Conservation (phyloP, 192 early-diverging fungal genomes). For the Coemansia biformis region DNA sequence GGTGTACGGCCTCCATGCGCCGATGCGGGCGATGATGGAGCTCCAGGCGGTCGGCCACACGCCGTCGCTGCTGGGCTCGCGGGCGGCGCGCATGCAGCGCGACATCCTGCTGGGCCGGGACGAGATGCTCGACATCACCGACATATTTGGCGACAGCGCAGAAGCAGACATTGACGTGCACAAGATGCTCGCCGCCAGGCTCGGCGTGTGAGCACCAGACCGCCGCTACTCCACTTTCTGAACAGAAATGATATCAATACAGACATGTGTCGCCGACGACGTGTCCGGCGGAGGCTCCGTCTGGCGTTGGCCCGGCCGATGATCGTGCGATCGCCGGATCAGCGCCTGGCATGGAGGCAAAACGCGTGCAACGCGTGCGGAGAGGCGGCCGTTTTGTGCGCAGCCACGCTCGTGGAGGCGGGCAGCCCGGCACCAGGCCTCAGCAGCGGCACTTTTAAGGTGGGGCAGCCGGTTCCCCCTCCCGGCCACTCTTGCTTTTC, state of each 20-base stretch:
- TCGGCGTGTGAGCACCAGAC: constrained; percentile 8
- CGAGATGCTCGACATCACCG: constrained; percentile 83
- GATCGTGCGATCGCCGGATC: too few relatives aligned
- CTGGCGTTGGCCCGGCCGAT: too few relatives aligned
- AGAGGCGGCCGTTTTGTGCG: neutral
- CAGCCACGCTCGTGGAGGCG: too few relatives aligned
- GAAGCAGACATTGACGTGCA: constrained; percentile 21
- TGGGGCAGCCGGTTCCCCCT: too few relatives aligned
- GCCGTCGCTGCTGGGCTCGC: constrained; percentile 17
- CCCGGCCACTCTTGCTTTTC: too few relatives aligned
- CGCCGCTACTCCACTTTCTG: neutral
- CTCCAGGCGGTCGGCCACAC: constrained; percentile 51
- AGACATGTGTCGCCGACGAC: too few relatives aligned
- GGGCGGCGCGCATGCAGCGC: constrained; percentile 52
- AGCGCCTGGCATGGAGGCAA: neutral
- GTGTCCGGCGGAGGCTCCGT: too few relatives aligned
- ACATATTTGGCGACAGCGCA: constrained; percentile 67
- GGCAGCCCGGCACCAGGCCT: too few relatives aligned
- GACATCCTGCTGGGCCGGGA: constrained; percentile 89
- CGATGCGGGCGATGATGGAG: constrained; percentile 91
- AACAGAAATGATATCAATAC: too few relatives aligned
- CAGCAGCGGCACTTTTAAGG: too few relatives aligned
- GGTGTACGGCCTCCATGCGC: constrained; percentile 85
- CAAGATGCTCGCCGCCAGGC: constrained; percentile 20
- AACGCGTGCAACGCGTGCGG: neutral